Evolutionary conservation across 2,329 filamentous ascomycete species (phyloP).

Genomic region (Penicillium sp.): DNA sequence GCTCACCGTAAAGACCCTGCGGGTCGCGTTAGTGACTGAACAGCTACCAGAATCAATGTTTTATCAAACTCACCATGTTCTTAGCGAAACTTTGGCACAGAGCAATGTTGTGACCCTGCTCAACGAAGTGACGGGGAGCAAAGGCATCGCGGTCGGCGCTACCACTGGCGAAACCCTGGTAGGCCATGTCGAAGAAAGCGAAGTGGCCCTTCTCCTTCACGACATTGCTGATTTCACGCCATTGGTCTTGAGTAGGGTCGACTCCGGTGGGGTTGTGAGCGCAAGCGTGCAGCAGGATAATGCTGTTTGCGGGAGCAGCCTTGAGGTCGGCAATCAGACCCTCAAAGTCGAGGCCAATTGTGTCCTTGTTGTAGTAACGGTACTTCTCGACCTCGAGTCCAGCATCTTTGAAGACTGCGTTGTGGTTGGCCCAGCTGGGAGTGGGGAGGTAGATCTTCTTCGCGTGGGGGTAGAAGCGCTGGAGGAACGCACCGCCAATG

Average conservation of each 20-base stretch:
- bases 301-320: slow-evolving; percentile 80
- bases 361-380: slow-evolving; percentile 99
- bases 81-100: slow-evolving; percentile 96
- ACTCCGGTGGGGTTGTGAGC: slow-evolving; percentile 98
- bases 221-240: slow-evolving; percentile 84
- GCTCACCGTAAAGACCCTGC: slow-evolving; percentile 95
- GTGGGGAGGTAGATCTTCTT: slow-evolving; percentile 98
- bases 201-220: slow-evolving; percentile 88
- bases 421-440: slow-evolving; percentile 98
- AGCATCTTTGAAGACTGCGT: slow-evolving; percentile 91
- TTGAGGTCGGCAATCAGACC: slow-evolving; percentile 91
- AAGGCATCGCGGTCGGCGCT: slow-evolving; percentile 93
- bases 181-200: slow-evolving; percentile 99
- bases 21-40: neutral
- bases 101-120: slow-evolving; percentile 85
- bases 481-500: slow-evolving; percentile 90
- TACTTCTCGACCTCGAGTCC: slow-evolving; percentile 93
- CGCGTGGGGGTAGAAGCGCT: slow-evolving; percentile 85
- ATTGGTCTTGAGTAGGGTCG: slow-evolving; percentile 89
- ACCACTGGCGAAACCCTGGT: slow-evolving; percentile 96
- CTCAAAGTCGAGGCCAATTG: slow-evolving; percentile 96
- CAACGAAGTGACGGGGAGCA: slow-evolving; percentile 89
- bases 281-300: slow-evolving; percentile 94
- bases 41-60: neutral
- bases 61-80: slow-evolving; percentile 77